Evolutionary conservation across 1,284 basidiomycete species (phyloP).

Genomic region (Ceratobasidium sp.): DNA sequence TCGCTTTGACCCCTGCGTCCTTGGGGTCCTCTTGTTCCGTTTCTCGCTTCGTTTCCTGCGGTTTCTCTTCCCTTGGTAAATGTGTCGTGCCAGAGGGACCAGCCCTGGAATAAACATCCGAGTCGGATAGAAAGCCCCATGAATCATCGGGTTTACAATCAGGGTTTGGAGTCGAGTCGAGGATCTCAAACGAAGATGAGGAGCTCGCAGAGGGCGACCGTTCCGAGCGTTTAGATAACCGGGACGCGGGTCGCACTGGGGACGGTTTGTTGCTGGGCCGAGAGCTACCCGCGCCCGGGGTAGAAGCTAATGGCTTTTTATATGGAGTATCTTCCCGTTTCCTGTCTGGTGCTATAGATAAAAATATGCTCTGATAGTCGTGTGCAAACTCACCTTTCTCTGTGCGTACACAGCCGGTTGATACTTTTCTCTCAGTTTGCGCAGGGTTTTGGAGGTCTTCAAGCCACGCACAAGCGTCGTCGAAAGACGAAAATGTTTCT

Average conservation of each 20-base stretch:
- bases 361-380: neutral
- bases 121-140: too few species aligned
- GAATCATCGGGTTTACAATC: too few species aligned
- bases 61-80: too few species aligned
- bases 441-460: constrained; percentile 5
- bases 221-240: neutral
- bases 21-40: neutral
- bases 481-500: constrained; percentile 35
- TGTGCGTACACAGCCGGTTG: constrained; percentile 16
- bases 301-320: neutral
- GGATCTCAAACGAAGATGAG: constrained; percentile 1
- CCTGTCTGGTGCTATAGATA: neutral
- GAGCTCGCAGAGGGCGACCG: neutral
- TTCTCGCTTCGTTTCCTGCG: too few species aligned
- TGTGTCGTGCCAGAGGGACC: too few species aligned
- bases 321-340: neutral
- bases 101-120: too few species aligned
- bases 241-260: neutral
- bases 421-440: neutral
- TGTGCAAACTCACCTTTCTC: neutral
- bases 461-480: constrained; percentile 44
- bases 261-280: neutral
- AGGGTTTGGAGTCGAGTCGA: neutral
- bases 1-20: neutral
- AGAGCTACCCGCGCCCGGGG: neutral